These are phyloP conservation scores for Endoconidiophora polonica DNA, from an alignment of 2,329 filamentous ascomycete genomes.

Conservation along the genomic window DNA sequence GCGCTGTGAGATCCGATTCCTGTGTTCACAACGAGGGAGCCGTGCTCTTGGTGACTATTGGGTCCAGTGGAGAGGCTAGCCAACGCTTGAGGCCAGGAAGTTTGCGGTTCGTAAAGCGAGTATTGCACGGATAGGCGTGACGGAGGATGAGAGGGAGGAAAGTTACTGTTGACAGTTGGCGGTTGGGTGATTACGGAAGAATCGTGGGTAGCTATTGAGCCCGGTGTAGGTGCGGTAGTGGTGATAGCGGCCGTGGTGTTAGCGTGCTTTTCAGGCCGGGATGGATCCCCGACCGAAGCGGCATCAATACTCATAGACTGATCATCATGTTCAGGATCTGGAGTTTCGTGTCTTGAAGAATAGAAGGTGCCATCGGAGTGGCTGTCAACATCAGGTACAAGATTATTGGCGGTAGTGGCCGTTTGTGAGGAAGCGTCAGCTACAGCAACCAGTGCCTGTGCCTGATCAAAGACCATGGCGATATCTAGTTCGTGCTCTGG, in stretches of 20 bases:
- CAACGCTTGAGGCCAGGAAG: slow-evolving; percentile 1
- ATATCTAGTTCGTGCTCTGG: slow-evolving; percentile 39
- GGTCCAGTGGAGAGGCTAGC: slow-evolving; percentile 3
- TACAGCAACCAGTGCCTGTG: slow-evolving; percentile 48
- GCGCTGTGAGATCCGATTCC: neutral
- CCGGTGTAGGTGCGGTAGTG: neutral
- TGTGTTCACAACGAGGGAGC: neutral
- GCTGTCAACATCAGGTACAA: slow-evolving; percentile 8
- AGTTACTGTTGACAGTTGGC: slow-evolving; percentile 11
- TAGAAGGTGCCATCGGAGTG: slow-evolving; percentile 69
- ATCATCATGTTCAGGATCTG: slow-evolving; percentile 27
- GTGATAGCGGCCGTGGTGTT: neutral
- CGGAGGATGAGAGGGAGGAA: slow-evolving; percentile 5
- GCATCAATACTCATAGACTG: slow-evolving; percentile 12
- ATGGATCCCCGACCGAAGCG: slow-evolving; percentile 10
- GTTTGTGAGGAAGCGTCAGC: slow-evolving; percentile 9
- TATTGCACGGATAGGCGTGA: slow-evolving; percentile 3
- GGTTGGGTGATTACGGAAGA: slow-evolving; percentile 4
- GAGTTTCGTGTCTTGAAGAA: slow-evolving; percentile 80
- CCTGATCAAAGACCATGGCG: slow-evolving; percentile 54
- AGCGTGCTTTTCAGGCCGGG: neutral
- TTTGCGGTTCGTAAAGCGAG: slow-evolving; percentile 4
- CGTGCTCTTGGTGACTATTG: neutral
- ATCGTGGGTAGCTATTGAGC: slow-evolving; percentile 4
- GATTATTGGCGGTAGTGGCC: slow-evolving; percentile 29